phyloP scores from a whole-genome alignment of 78 protist species.

The Chrysochromulina parva region DNA sequence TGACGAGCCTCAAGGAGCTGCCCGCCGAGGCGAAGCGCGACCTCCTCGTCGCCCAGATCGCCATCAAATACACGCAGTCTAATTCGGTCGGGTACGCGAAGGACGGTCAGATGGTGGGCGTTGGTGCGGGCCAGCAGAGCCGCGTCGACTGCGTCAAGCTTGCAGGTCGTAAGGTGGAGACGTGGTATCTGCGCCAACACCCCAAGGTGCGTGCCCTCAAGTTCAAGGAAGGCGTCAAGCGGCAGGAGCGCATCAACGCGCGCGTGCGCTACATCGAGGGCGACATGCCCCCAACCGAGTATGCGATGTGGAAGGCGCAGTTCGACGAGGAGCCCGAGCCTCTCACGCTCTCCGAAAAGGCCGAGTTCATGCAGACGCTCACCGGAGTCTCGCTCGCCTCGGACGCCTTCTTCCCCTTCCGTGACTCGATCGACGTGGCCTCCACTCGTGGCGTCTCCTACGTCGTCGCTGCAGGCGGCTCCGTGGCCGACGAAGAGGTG shows the following conservation, averaged over 20 bases:
- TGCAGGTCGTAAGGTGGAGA: slow-evolving; percentile 75
- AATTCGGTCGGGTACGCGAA: slow-evolving; percentile 69
- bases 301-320: slow-evolving; percentile 1
- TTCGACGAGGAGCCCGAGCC: slow-evolving; percentile 53
- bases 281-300: slow-evolving; percentile 43
- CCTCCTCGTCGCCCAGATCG: slow-evolving; percentile 53
- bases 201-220: slow-evolving; percentile 69
- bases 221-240: slow-evolving; percentile 60
- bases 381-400: slow-evolving; percentile 45
- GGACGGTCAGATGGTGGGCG: slow-evolving; percentile 78
- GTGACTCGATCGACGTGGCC: slow-evolving; percentile 64
- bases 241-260: slow-evolving; percentile 64
- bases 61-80: slow-evolving; percentile 73
- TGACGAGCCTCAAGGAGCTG: slow-evolving; percentile 44
- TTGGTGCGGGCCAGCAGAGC: slow-evolving; percentile 86
- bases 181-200: slow-evolving; percentile 70
- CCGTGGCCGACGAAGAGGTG: slow-evolving; percentile 56
- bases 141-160: slow-evolving; percentile 81
- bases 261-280: slow-evolving; percentile 53
- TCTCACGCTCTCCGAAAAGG: slow-evolving; percentile 18
- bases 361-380: not conserved
- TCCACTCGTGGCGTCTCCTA: not conserved
- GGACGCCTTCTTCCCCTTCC: slow-evolving; percentile 87
- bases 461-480: slow-evolving; percentile 63
- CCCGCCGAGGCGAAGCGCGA: slow-evolving; percentile 65